Conservation (phyloP, 2,329 filamentous ascomycete genomes). For the Neoarthrinium moseri region DNA sequence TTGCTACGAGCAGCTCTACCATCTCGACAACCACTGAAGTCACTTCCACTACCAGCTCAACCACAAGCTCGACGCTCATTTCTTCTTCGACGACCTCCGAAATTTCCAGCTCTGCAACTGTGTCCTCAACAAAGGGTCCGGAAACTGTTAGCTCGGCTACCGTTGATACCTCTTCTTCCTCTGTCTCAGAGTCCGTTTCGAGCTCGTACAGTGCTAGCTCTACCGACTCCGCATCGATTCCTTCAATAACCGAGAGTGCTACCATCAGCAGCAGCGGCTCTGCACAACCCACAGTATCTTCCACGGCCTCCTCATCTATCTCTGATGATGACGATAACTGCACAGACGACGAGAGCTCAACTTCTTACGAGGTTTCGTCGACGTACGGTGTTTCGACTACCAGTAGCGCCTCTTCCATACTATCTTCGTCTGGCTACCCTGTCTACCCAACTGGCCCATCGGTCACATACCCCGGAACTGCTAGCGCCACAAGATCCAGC, state of each 20-base stretch:
- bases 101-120: background rate
- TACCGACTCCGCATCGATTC: no score
- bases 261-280: no score
- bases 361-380: background rate
- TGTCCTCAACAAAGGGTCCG: background rate
- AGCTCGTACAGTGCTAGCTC: background rate
- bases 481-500: background rate
- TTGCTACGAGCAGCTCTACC: conserved; percentile 2
- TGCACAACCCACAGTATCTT: no score
- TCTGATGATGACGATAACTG: no score
- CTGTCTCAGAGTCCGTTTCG: no score
- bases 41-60: conserved; percentile 5
- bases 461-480: background rate
- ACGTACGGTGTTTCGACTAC: background rate
- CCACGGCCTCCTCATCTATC: no score
- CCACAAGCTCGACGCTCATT: background rate
- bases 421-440: background rate
- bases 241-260: no score
- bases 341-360: background rate
- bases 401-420: background rate
- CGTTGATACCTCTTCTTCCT: background rate
- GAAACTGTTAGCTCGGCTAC: background rate
- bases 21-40: background rate
- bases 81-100: background rate
- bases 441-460: background rate